A percentile compares a stretch with the other conserved stretches of the same genome.
Conservation (phyloP, 371 early-diverging fungal genomes). For the Circinella minor region DNA sequence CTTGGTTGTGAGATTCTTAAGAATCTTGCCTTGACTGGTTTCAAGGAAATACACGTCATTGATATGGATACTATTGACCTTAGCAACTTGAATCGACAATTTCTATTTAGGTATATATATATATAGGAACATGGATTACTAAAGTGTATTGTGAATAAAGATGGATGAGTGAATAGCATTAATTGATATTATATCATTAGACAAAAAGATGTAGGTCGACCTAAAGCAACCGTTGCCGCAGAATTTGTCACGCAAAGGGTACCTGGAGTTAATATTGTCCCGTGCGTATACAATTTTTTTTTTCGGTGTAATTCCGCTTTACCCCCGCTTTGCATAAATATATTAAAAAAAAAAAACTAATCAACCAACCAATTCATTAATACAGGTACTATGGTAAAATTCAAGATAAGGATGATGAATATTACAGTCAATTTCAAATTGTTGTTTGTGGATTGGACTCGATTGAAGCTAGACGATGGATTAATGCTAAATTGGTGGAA, state of each 20-base stretch:
- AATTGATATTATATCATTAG: conserved; percentile 27
- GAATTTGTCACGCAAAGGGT: conserved; percentile 87
- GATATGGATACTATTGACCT: conserved; percentile 99
- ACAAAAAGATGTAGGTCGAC: conserved; percentile 78
- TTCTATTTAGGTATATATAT: conserved; percentile 79
- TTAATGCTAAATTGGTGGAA: conserved; percentile 85
- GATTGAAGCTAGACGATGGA: conserved; percentile 96
- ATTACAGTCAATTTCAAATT: conserved; percentile 85
- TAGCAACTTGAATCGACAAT: conserved; percentile 98
- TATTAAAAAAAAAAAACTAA: too few relatives aligned
- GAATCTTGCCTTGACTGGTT: conserved; percentile 90
- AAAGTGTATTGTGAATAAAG: too few relatives aligned
- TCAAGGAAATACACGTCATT: conserved; percentile 85
- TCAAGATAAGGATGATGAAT: conserved; percentile 93
- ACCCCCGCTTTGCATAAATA: too few relatives aligned
- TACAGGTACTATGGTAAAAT: conserved; percentile 81
- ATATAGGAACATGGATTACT: neutral
- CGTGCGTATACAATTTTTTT: conserved; percentile 60
- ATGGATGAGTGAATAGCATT: too few relatives aligned
- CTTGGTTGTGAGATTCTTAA: conserved; percentile 99
- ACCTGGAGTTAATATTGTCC: conserved; percentile 78
- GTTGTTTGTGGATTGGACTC: conserved; percentile 95
- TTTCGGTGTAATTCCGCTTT: neutral
- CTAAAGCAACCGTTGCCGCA: conserved; percentile 90
- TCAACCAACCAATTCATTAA: too few relatives aligned